A percentile compares a stretch with the other conserved stretches of the same genome.
These are phyloP conservation scores for Chrysosporium queenslandicum DNA, from an alignment of 2,329 filamentous ascomycete genomes.

Conservation along the genomic window DNA sequence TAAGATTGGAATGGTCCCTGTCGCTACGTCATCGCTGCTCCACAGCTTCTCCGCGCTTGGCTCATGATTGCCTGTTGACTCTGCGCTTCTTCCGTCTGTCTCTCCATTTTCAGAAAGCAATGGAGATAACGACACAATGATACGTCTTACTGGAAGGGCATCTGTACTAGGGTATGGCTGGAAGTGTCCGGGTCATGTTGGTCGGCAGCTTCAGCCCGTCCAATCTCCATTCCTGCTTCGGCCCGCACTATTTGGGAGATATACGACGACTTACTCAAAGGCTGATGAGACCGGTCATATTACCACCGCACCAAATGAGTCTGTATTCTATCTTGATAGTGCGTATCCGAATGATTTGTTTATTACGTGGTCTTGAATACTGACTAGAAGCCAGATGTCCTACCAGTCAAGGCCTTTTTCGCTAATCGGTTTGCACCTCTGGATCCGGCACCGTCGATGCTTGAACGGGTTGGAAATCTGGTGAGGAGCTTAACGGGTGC, in stretches of 20 bases:
- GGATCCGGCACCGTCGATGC: constrained; percentile 37
- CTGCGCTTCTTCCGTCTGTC: not conserved
- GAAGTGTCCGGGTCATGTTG: not conserved
- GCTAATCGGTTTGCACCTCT: constrained; percentile 45
- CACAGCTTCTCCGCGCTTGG: not conserved
- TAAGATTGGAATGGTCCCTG: not conserved
- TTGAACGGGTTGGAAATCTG: constrained; percentile 41
- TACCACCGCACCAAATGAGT: constrained; percentile 61
- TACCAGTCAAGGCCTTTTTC: constrained; percentile 66
- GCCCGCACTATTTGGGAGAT: not conserved
- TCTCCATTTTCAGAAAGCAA: not conserved
- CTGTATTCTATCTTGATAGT: constrained; percentile 86
- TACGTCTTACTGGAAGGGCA: constrained; percentile 8
- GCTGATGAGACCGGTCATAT: constrained; percentile 58
- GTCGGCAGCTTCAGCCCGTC: not conserved
- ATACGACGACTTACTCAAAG: constrained; percentile 4
- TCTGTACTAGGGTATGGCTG: not conserved
- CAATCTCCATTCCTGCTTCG: not conserved
- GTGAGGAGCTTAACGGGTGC: constrained; percentile 44
- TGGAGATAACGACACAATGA: constrained; percentile 11
- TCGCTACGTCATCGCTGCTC: constrained; percentile 3
- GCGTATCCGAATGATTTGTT: constrained; percentile 24
- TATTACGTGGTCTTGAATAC: not conserved
- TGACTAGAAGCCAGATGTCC: constrained; percentile 53
- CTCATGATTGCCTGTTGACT: not conserved